Percentiles rank a stretch among this genome's conserved stretches.
phyloP scores from a whole-genome alignment of 805 yeast species.

The Ogataea nakhonphanomensis region DNA sequence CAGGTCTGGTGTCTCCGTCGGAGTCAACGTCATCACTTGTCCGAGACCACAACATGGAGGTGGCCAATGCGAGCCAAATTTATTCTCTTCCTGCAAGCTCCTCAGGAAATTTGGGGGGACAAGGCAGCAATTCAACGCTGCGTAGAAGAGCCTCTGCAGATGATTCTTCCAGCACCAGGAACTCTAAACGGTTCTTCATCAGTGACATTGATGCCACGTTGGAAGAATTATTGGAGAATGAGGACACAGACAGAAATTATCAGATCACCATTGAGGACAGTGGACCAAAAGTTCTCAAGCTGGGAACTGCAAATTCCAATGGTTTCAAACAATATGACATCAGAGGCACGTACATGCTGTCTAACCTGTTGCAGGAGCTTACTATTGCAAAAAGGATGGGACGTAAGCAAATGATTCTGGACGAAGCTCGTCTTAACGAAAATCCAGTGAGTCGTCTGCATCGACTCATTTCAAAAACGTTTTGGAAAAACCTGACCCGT shows the following conservation, averaged over 20 bases:
- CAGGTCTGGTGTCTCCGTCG: conserved; percentile 13
- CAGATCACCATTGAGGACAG: conserved; percentile 85
- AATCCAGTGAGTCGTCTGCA: conserved; percentile 79
- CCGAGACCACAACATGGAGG: conserved; percentile 14
- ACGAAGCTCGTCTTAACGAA: conserved; percentile 79
- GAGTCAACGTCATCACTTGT: conserved; percentile 23
- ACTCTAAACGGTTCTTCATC: conserved; percentile 58
- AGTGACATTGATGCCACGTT: conserved; percentile 73
- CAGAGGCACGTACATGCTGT: conserved; percentile 85
- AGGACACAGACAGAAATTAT: conserved; percentile 80
- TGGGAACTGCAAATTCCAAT: conserved; percentile 81
- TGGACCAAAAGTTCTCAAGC: conserved; percentile 75
- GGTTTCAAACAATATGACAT: conserved; percentile 73
- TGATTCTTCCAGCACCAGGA: conserved; percentile 35
- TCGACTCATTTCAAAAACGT: conserved; percentile 68
- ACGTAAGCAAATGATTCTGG: conserved; percentile 70
- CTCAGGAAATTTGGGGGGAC: not conserved
- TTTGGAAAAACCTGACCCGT: conserved; percentile 80
- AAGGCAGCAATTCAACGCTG: conserved; percentile 6
- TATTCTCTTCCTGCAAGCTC: not conserved
- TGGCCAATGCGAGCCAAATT: conserved; percentile 4
- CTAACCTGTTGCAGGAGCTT: conserved; percentile 82
- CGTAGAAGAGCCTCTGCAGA: conserved; percentile 55
- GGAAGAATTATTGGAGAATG: conserved; percentile 61
- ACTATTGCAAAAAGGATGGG: conserved; percentile 84